These are phyloP conservation scores for Symbiodinium pilosum DNA, from an alignment of 73 alveolate genomes.

Conservation along the genomic window DNA sequence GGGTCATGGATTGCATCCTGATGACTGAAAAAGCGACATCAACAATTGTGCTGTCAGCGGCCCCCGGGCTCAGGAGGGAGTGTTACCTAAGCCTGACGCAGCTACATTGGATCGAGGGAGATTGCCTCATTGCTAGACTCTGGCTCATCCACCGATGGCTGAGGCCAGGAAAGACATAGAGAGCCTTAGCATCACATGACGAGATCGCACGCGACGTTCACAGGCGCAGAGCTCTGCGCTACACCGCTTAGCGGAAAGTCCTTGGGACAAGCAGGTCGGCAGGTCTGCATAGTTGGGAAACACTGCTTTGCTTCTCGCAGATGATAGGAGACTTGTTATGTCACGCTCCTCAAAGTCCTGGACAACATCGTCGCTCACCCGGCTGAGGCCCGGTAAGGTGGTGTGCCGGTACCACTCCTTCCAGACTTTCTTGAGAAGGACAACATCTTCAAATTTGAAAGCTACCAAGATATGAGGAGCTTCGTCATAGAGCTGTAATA, in stretches of 20 bases:
- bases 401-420: too few relatives aligned
- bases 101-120: background rate
- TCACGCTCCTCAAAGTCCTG: conserved; percentile 43
- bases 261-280: conserved; percentile 46
- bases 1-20: too few relatives aligned
- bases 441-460: too few relatives aligned
- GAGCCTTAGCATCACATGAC: background rate
- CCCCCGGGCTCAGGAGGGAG: too few relatives aligned
- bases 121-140: background rate
- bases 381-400: conserved; percentile 19
- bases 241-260: conserved; percentile 32
- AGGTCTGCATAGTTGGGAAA: background rate
- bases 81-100: too few relatives aligned
- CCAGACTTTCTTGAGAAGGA: background rate
- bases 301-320: background rate
- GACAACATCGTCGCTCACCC: conserved; percentile 70
- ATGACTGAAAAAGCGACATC: too few relatives aligned
- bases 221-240: background rate
- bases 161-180: background rate
- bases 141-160: background rate
- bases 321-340: conserved; percentile 46
- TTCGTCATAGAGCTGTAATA: background rate
- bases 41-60: too few relatives aligned
- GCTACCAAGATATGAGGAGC: background rate
- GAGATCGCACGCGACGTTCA: background rate